A percentile compares a stretch with the other conserved stretches of the same genome.
These are phyloP conservation scores for Boletus coccyginus DNA, from an alignment of 768 basidiomycete species.

Conservation along the genomic window DNA sequence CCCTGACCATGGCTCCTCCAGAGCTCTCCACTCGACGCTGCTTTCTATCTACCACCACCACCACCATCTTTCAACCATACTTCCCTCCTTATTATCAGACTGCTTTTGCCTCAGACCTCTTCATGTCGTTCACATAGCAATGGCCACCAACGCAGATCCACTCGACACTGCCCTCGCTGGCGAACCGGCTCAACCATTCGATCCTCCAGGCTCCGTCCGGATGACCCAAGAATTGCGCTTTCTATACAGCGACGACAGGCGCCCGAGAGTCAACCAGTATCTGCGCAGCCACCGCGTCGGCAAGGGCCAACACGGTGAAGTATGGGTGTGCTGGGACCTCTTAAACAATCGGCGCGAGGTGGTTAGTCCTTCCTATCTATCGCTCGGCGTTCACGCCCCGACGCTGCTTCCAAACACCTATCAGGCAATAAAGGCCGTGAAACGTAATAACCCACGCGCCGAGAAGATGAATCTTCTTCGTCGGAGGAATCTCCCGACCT, in stretches of 20 bases:
- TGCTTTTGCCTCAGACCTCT: constrained; percentile 10
- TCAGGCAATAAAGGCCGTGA: constrained; percentile 80
- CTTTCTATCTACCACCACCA: constrained; percentile 23
- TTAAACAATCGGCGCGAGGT: constrained; percentile 47
- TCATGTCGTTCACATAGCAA: constrained; percentile 30
- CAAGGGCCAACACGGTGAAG: constrained; percentile 87
- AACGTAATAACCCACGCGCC: constrained; percentile 67
- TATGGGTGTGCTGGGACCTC: constrained; percentile 67
- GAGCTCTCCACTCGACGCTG: constrained; percentile 13
- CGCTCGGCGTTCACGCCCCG: constrained; percentile 3
- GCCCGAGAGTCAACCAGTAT: constrained; percentile 80
- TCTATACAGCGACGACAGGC: constrained; percentile 39
- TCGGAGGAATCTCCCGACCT: constrained; percentile 43
- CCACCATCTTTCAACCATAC: constrained; percentile 26
- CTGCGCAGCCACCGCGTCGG: constrained; percentile 74
- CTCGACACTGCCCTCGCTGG: constrained; percentile 33
- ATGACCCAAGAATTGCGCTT: constrained; percentile 47
- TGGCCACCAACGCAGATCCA: constrained; percentile 24
- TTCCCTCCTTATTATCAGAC: constrained; percentile 5
- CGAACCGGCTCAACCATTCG: constrained; percentile 34
- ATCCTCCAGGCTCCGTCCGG: constrained; percentile 44
- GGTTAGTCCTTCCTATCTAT: constrained; percentile 31
- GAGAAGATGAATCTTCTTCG: constrained; percentile 57
- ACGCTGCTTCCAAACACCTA: constrained; percentile 4
- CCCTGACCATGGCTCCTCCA: constrained; percentile 10